Conservation (phyloP, 75 land plant genomes). For the Cupressus sempervirens region DNA sequence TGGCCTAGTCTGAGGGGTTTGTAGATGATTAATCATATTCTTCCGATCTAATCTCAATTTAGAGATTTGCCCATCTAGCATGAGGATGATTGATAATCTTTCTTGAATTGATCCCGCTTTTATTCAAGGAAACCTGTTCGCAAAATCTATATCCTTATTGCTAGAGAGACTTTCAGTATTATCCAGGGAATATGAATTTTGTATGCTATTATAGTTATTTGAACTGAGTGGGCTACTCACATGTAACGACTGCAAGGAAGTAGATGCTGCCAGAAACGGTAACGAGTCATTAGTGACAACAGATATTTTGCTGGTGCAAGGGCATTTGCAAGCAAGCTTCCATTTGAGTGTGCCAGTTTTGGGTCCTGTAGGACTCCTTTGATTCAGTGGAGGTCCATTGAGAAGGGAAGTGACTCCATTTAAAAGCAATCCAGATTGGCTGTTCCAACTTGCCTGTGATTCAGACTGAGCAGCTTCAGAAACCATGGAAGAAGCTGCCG, state of each 20-base stretch:
- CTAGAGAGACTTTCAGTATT: not conserved
- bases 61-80: not conserved
- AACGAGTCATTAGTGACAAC: not conserved
- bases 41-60: not conserved
- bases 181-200: not conserved
- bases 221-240: constrained; percentile 4
- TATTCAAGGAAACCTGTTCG: not conserved
- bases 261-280: not conserved
- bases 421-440: not conserved
- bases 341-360: not conserved
- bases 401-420: constrained; percentile 1
- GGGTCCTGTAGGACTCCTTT: not conserved
- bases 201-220: not conserved
- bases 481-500: not conserved
- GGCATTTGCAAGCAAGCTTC: constrained; percentile 12
- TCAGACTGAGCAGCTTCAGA: not conserved
- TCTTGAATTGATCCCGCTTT: too few relatives aligned
- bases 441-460: not conserved
- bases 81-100: not conserved
- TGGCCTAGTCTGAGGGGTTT: too few relatives aligned
- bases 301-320: not conserved
- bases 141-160: not conserved
- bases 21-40: too few relatives aligned
- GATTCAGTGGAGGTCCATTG: constrained; percentile 12
- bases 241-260: not conserved